Conservation (phyloP, 2,329 filamentous ascomycete species). For the Aspergillus ochraceus region DNA sequence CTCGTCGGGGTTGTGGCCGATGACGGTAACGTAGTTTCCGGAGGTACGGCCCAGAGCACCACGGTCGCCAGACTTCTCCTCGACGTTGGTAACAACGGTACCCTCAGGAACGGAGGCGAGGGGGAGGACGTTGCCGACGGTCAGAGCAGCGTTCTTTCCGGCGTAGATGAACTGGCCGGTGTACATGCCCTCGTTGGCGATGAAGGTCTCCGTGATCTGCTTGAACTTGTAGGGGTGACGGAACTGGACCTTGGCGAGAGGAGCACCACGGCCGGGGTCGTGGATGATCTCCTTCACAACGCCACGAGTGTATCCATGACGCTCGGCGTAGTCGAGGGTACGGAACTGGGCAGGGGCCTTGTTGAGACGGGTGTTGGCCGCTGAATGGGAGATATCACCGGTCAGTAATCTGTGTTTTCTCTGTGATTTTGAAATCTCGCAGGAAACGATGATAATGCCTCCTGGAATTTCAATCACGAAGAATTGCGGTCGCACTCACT, state of each 20-base stretch:
- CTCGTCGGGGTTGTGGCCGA: conserved; percentile 97
- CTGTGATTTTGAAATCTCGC: background rate
- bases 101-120: conserved; percentile 94
- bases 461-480: conserved; percentile 15
- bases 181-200: conserved; percentile 99
- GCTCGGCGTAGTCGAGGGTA: conserved; percentile 92
- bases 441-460: background rate
- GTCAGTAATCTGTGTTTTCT: conserved; percentile 31
- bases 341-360: conserved; percentile 96
- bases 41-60: conserved; percentile 95
- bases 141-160: conserved; percentile 96
- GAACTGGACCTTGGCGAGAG: conserved; percentile 95
- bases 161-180: conserved; percentile 99
- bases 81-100: conserved; percentile 98
- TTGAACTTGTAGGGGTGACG: conserved; percentile 98
- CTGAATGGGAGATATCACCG: conserved; percentile 44
- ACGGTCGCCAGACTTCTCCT: conserved; percentile 98
- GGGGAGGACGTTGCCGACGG: conserved; percentile 95
- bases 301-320: conserved; percentile 96
- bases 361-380: conserved; percentile 85
- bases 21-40: conserved; percentile 98
- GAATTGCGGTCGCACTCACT: conserved; percentile 55
- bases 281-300: conserved; percentile 99
- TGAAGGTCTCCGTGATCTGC: conserved; percentile 98
- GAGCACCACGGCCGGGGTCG: conserved; percentile 96